Conservation (phyloP, 75 land plant species). For the Pinus tabuliformis region DNA sequence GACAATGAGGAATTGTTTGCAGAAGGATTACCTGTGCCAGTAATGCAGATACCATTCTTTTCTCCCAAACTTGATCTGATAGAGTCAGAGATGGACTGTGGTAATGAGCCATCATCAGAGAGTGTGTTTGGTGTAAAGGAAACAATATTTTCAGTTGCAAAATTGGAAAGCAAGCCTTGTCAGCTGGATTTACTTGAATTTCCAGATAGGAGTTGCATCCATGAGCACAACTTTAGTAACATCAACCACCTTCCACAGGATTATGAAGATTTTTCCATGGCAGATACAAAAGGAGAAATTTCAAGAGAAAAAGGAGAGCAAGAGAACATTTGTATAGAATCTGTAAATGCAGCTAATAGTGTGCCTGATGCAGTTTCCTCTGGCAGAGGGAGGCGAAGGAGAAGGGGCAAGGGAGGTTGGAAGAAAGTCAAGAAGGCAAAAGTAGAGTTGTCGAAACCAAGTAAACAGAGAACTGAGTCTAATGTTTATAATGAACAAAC, state of each 20-base stretch:
- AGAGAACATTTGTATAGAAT: background rate
- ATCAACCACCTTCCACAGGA: background rate
- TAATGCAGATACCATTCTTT: constrained; percentile 10
- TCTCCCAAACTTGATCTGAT: background rate
- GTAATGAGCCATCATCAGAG: constrained; percentile 2
- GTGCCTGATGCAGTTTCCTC: constrained; percentile 3
- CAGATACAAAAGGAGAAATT: constrained; percentile 2
- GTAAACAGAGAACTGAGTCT: background rate
- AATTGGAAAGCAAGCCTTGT: background rate
- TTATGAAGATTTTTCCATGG: background rate
- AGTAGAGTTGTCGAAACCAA: constrained; percentile 3
- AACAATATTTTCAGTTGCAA: background rate
- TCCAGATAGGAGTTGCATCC: background rate
- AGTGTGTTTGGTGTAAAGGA: background rate
- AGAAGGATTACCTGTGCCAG: constrained; percentile 2
- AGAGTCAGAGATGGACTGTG: background rate
- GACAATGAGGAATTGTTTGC: constrained; percentile 8
- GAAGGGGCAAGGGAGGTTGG: constrained; percentile 6
- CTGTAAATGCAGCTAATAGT: constrained; percentile 1
- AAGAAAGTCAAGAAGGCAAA: constrained; percentile 6
- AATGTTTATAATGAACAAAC: background rate
- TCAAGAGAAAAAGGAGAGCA: background rate
- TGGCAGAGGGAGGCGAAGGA: constrained; percentile 4
- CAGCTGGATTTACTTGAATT: background rate
- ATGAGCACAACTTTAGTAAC: background rate